These are phyloP conservation scores for Camelina sativa DNA, from an alignment of 345 rosid species.

Conservation along the genomic window DNA sequence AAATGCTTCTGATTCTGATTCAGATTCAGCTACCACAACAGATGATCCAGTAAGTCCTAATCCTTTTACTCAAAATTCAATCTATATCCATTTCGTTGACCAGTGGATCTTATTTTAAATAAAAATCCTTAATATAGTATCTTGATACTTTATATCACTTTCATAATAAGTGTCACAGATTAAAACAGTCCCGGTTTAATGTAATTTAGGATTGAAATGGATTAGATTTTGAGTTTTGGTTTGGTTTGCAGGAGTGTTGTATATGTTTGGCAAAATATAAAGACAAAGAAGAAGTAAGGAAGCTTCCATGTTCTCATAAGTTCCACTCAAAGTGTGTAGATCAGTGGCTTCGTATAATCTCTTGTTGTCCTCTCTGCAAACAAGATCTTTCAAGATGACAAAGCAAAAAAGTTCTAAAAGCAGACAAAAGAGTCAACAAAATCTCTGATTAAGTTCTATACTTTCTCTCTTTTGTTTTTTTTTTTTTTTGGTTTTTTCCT, in stretches of 20 bases:
- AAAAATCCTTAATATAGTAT: too few species aligned
- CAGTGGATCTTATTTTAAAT: neutral
- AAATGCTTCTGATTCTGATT: constrained; percentile 42
- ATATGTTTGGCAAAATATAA: constrained; percentile 84
- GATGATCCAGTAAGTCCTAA: constrained; percentile 58
- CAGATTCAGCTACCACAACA: constrained; percentile 42
- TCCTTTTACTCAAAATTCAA: constrained; percentile 12
- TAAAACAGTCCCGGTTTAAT: too few species aligned
- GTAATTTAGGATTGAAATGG: neutral
- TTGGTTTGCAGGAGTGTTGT: constrained; percentile 77
- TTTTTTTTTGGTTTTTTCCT: neutral
- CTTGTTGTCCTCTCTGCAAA: constrained; percentile 97
- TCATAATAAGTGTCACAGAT: too few species aligned
- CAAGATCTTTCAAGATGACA: constrained; percentile 72
- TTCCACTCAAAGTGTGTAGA: constrained; percentile 95
- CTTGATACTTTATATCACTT: too few species aligned
- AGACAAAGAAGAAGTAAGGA: constrained; percentile 88
- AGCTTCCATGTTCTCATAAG: constrained; percentile 86
- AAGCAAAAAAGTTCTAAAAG: neutral
- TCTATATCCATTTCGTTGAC: neutral
- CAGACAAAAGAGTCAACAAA: constrained; percentile 27
- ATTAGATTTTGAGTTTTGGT: neutral
- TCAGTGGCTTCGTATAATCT: constrained; percentile 94
- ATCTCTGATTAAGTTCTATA: constrained; percentile 17
- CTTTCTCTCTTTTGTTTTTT: neutral